Conservation (phyloP, 345 rosid genomes). For the Psidium friedrichsthalianum region DNA sequence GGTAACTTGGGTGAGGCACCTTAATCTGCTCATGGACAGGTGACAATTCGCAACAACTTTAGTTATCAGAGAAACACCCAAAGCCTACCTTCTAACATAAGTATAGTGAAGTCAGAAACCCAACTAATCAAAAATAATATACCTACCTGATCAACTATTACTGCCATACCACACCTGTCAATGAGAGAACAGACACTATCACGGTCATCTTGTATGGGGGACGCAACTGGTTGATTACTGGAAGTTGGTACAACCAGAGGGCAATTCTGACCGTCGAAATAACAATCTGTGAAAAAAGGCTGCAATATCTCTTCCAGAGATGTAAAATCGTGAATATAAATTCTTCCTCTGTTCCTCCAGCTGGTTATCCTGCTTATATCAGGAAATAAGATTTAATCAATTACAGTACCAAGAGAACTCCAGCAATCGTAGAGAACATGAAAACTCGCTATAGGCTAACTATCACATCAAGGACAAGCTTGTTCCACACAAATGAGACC, state of each 20-base stretch:
- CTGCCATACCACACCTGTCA: slow-evolving; percentile 95
- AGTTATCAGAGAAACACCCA: not conserved
- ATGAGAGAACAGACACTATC: slow-evolving; percentile 62
- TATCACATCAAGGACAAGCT: not conserved
- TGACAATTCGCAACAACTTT: not conserved
- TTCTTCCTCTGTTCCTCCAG: slow-evolving; percentile 72
- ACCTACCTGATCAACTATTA: slow-evolving; percentile 87
- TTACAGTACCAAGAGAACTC: not conserved
- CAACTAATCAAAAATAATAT: not conserved
- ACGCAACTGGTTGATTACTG: slow-evolving; percentile 22
- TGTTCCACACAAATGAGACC: not conserved
- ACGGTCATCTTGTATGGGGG: slow-evolving; percentile 31
- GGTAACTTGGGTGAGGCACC: slow-evolving; percentile 74
- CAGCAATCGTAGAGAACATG: slow-evolving; percentile 3
- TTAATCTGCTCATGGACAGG: slow-evolving; percentile 39
- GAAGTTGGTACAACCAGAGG: slow-evolving; percentile 26
- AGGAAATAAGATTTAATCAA: not conserved
- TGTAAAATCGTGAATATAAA: slow-evolving; percentile 77
- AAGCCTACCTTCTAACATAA: not conserved
- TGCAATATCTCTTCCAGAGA: slow-evolving; percentile 94
- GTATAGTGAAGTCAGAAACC: not conserved
- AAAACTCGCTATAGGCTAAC: not conserved
- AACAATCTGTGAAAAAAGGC: slow-evolving; percentile 74
- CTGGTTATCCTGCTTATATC: slow-evolving; percentile 45
- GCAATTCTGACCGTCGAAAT: slow-evolving; percentile 34